phyloP scores from a whole-genome alignment of 2,329 filamentous ascomycete species.

The Ascochyta koolunga region DNA sequence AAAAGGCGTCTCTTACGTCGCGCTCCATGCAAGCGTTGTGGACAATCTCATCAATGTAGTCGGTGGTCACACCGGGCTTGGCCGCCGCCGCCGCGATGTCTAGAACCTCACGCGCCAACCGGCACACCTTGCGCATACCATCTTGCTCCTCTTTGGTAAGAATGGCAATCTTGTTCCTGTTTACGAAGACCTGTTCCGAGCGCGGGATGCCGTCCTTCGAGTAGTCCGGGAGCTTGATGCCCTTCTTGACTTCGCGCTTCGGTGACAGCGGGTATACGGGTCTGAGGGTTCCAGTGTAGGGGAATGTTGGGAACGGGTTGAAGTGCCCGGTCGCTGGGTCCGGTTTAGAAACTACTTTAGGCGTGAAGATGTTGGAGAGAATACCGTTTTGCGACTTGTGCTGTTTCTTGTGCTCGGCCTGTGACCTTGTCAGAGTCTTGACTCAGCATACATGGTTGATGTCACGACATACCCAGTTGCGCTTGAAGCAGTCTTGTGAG shows the following conservation, averaged over 20 bases:
- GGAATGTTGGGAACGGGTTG: constrained; percentile 90
- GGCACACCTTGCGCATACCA: constrained; percentile 91
- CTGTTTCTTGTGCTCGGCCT: constrained; percentile 81
- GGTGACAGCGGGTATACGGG: constrained; percentile 71
- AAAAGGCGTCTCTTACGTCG: constrained; percentile 67
- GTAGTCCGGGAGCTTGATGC: constrained; percentile 86
- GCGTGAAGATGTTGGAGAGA: constrained; percentile 75
- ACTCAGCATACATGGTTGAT: constrained; percentile 11
- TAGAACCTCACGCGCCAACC: constrained; percentile 84
- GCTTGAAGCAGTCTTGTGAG: constrained; percentile 98
- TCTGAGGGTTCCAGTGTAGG: constrained; percentile 79
- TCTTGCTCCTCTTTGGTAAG: constrained; percentile 81
- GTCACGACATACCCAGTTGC: constrained; percentile 79
- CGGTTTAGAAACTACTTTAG: constrained; percentile 87
- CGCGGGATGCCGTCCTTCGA: constrained; percentile 78
- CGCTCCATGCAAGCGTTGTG: constrained; percentile 94
- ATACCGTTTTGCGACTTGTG: constrained; percentile 82
- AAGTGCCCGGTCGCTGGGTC: constrained; percentile 86
- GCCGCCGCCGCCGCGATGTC: constrained; percentile 86
- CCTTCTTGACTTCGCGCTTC: constrained; percentile 67
- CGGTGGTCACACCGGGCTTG: constrained; percentile 92
- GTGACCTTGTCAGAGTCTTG: constrained; percentile 31
- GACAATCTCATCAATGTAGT: constrained; percentile 92
- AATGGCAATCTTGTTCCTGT: constrained; percentile 81
- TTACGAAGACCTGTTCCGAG: constrained; percentile 68